Base-by-base conservation (phyloP, 2,329 filamentous ascomycete genomes). In the Pseudogymnoascus sp. region DNA sequence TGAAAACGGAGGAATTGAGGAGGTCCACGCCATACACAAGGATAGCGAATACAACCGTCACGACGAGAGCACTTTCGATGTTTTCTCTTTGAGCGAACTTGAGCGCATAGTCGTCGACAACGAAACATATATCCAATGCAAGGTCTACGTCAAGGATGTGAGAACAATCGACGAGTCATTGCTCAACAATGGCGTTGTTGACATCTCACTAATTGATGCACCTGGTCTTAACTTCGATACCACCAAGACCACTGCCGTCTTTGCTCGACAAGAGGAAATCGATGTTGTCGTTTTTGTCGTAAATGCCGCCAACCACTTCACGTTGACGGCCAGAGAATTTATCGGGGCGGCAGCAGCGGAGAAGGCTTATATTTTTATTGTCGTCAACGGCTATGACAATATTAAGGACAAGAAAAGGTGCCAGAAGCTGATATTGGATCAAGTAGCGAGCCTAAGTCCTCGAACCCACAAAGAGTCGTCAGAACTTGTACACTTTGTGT, bases 281-380 rank as follows among this genome's bases (percentile, higher is more conserved):
- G 94, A 99, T 69, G 94, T 99, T 0, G 94, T 99, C 0, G 92
- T 99, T 0, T 99, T 99, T 70, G 94, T 99, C 35, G 94, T 99
- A 4, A 97, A 92, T 10, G 94, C 94, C 2, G 92, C 93, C 26
- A 99, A 99, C 68, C 94, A 99, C 75, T 97, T 99, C 72, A 99
- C 94, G 0, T 86, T 96, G 62, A 96, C 94, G 0, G 92, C 94
- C n/a, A 95, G 90, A 75, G 94, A 99, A 70, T 99, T 99, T 71
- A 96, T 99, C 65, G 90, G 90, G 80, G 93, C 93, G 60, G 94
- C 94, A 1, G 94, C 94, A 0, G 86, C 93, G 41, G 94, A 99
- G 72, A 99, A 99, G 76, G 93, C 94, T 0, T 99, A 99, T 72
- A 92, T 99, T 66, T 99, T 99, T 74, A 96, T 99, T 75, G 94